Evolutionary conservation across 2,329 filamentous ascomycete genomes (phyloP), one percentile per base, ranked within the genome.

Genomic region (Aspergillus fumigatus): DNA sequence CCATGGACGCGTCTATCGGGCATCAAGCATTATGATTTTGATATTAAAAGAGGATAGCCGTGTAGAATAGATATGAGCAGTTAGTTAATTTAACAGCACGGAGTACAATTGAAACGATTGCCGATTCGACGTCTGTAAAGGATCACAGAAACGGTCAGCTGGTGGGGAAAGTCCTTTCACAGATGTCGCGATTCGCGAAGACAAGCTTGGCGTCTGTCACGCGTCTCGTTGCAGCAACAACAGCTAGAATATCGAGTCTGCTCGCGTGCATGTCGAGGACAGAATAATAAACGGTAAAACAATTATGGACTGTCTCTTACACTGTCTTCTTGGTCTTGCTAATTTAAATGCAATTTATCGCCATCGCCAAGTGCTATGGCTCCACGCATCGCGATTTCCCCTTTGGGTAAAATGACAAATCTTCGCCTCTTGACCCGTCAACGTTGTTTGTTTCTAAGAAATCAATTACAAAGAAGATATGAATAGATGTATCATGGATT

Each of bases 1-100:
- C 68, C 74, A 76, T 76, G 64, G 62, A 70, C 64, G 63, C 62
- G 63, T 67, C 54, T 50, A 23, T 62, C 64, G 51, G 52, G 61
- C 55, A 56, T 50, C 47, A 56, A 61, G 56, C 59, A 61, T 58
- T 23, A 47, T 56, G 52, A n/a, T 14, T 26, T 52, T 41, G 17
- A 29, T 14, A 45, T 51, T 1, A 23, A 54, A 50, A 49, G 47
- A 19, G 9, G 43, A 47, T 26, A 4, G 43, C 2, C 10, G 10
- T 25, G 23, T 14, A 32, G 27, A 10, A 9, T 9, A 29, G 27
- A 29, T 29, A 29, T 29, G 32, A 38, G 32, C 14, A 17, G 32
- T 17, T 14, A 38, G n/a, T 38, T 5, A 17, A 38, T 38, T 38
- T 14, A 38, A 38, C 14, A 35, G 29, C 5, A 32, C 29, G 1